Conservation (phyloP, 257 asterid genomes). For the Solanum megistacrolobum region DNA sequence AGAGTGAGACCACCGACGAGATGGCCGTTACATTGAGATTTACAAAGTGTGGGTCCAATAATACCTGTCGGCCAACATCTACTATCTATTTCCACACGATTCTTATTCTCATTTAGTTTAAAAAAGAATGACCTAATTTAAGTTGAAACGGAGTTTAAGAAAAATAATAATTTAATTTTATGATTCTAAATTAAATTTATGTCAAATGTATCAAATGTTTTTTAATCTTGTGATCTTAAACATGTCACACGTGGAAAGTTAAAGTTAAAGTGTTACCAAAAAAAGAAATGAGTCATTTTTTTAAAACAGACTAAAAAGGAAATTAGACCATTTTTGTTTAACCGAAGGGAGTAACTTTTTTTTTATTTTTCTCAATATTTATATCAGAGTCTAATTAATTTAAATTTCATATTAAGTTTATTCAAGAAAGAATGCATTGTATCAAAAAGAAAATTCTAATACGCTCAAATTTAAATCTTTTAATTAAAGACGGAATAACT, state of each 20-base stretch:
- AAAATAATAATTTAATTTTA: too few species aligned
- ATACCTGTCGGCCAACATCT: neutral
- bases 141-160: fast-evolving
- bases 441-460: too few species aligned
- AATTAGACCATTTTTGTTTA: fast-evolving
- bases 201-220: fast-evolving
- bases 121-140: fast-evolving
- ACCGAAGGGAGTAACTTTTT: too few species aligned
- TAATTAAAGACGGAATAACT: neutral
- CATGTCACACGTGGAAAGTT: too few species aligned
- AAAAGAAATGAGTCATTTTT: too few species aligned
- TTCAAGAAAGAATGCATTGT: neutral
- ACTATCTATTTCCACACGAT: neutral
- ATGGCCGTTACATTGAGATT: neutral
- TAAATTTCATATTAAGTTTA: too few species aligned
- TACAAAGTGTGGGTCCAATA: neutral
- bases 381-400: too few species aligned
- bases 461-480: too few species aligned
- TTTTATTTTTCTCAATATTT: too few species aligned
- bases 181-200: too few species aligned
- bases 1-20: neutral
- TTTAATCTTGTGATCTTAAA: fast-evolving
- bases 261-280: too few species aligned
- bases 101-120: fast-evolving
- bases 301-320: too few species aligned